Conservation (phyloP, 1,284 basidiomycete species). For the Puccinia triticina region DNA sequence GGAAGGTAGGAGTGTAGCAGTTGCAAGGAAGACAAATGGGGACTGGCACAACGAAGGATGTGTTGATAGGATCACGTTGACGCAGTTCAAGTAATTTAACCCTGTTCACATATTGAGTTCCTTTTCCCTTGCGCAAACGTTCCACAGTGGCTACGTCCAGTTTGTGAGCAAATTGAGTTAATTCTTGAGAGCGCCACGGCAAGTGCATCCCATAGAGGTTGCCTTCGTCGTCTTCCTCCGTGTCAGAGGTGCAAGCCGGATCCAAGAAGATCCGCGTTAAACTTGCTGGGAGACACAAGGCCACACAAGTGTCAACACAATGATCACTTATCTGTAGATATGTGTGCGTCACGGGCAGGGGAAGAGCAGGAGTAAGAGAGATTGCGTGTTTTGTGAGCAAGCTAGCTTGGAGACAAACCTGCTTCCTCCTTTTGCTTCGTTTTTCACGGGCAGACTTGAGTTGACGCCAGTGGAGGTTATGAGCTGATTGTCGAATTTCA, state of each 20-base stretch:
- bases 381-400: no score
- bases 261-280: conserved; percentile 5
- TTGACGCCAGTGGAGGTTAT: neutral
- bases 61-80: neutral
- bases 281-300: neutral
- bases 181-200: conserved; percentile 1
- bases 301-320: conserved; percentile 11
- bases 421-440: neutral
- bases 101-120: neutral
- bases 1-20: conserved; percentile 14
- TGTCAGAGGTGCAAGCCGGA: conserved; percentile 11
- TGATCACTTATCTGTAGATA: neutral
- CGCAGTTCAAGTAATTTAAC: conserved; percentile 17
- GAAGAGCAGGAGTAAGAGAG: neutral
- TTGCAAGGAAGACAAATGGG: neutral
- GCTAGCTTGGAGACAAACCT: neutral
- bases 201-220: conserved; percentile 3
- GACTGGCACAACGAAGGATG: neutral
- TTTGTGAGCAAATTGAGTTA: neutral
- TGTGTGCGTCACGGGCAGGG: neutral
- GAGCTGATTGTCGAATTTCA: neutral
- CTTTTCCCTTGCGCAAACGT: neutral
- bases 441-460: neutral
- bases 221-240: neutral
- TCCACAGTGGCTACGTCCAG: neutral